phyloP scores from a whole-genome alignment of 1,284 basidiomycete species.

The Fereydounia khargensis region DNA sequence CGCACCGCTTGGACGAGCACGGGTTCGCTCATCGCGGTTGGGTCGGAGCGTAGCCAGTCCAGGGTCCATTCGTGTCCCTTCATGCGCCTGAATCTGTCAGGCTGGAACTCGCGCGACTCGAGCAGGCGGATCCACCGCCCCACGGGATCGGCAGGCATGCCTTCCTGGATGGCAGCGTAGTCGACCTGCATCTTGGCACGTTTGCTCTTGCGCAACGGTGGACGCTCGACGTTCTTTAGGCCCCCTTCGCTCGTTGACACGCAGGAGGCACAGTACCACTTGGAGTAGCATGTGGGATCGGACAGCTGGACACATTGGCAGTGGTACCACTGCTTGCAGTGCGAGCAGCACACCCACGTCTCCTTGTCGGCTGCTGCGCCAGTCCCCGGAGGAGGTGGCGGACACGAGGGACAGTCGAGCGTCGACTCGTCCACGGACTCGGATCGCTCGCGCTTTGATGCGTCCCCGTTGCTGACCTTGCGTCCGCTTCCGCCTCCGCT shows the following conservation, averaged over 20 bases:
- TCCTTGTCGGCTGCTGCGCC: slow-evolving; percentile 28
- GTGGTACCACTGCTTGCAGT: slow-evolving; percentile 45
- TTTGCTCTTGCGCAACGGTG: slow-evolving; percentile 23
- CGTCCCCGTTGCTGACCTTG: neutral
- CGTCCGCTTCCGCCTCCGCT: neutral
- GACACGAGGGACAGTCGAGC: slow-evolving; percentile 35
- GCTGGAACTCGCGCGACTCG: slow-evolving; percentile 18
- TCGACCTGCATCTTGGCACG: slow-evolving; percentile 32
- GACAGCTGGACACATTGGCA: slow-evolving; percentile 34
- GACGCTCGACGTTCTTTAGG: slow-evolving; percentile 14
- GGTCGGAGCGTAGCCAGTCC: slow-evolving; percentile 34
- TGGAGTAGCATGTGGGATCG: slow-evolving; percentile 32
- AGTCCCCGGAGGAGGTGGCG: slow-evolving; percentile 19
- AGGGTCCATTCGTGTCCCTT: slow-evolving; percentile 32
- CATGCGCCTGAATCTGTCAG: slow-evolving; percentile 28
- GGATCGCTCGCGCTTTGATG: too few species aligned
- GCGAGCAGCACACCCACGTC: slow-evolving; percentile 43
- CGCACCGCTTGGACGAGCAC: slow-evolving; percentile 25
- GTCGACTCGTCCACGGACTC: slow-evolving; percentile 26
- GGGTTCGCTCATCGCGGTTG: slow-evolving; percentile 21
- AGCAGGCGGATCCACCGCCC: slow-evolving; percentile 36
- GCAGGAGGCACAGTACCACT: slow-evolving; percentile 43
- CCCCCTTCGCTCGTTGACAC: slow-evolving; percentile 3
- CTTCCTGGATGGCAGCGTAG: slow-evolving; percentile 48
- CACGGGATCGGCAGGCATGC: slow-evolving; percentile 39